Base-by-base conservation (phyloP, 768 basidiomycete species). In the Pilatotrama ljubarskyi region DNA sequence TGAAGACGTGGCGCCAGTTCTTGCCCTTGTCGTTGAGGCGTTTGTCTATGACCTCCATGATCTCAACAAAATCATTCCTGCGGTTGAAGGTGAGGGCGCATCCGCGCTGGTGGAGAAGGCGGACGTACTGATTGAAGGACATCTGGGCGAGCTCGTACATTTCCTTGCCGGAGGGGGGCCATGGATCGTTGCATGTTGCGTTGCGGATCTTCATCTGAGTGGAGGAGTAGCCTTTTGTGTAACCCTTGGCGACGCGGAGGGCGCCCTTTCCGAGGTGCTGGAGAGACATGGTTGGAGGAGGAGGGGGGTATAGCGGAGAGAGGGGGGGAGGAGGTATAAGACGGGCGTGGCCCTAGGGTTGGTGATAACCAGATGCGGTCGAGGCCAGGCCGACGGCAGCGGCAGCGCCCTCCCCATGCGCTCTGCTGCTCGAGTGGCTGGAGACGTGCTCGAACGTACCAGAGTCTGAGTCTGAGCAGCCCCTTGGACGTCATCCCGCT, bases 1-100 rank as follows among this genome's bases (percentile, higher is more conserved):
- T 98, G 85, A 95, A 98, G 55, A 98, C 95, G 78, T 98, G 96
- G 50, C 95, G 83, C 96, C 96, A 98, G 69, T 97, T 95, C 84
- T 98, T 98, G 29, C 96, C 96, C 80, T 97, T 98, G 78, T 98
- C 96, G 65, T 95, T 94, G 62, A 98, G 76, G 48, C 96, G 85
- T 77, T 98, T 98, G 76, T 97, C 95, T 40, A 98, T 82, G 89
- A 97, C 94, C 77, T 97, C 93, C 91, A 98, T 95, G 70, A 98
- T 92, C 75, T 98, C 96, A 9, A 97, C 88, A 70, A 97, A 98
- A 69, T 98, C 95, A 54, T 84, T 86, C 73, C 94, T 84, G 65
- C n/a, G 5, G 51, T 7, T 13, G 6, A 20, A 44, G 13, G 41
- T 58, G 25, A 55, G 32, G 20, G 2, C 9, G 20, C 1, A 29